phyloP scores from a whole-genome alignment of 169 alveolate genomes.

The Cryptosporidium sp. region DNA sequence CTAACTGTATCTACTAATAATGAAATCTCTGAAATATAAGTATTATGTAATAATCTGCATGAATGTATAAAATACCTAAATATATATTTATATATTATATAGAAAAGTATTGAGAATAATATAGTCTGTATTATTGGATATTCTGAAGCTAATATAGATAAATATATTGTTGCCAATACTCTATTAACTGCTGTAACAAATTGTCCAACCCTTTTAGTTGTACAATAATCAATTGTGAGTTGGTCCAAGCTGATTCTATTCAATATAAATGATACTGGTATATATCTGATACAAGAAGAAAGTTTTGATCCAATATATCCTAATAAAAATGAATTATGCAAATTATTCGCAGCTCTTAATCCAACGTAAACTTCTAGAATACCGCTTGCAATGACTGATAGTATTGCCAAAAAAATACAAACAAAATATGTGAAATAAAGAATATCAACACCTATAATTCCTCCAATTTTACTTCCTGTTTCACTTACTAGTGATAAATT shows the following conservation, averaged over 20 bases:
- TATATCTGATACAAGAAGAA: slow-evolving; percentile 49
- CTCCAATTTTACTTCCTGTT: neutral
- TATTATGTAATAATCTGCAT: slow-evolving; percentile 52
- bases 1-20: slow-evolving; percentile 55
- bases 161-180: slow-evolving; percentile 33
- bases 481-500: neutral
- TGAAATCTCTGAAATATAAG: slow-evolving; percentile 62
- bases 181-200: slow-evolving; percentile 58
- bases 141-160: slow-evolving; percentile 49
- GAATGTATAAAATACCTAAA: slow-evolving; percentile 63
- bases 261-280: slow-evolving; percentile 69
- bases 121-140: slow-evolving; percentile 14
- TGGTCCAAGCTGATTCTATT: slow-evolving; percentile 62
- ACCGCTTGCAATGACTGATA: slow-evolving; percentile 28
- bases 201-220: slow-evolving; percentile 69
- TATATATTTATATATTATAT: slow-evolving; percentile 15
- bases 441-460: neutral
- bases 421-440: slow-evolving; percentile 38
- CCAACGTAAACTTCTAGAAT: slow-evolving; percentile 53
- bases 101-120: slow-evolving; percentile 8
- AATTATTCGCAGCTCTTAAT: slow-evolving; percentile 58
- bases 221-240: slow-evolving; percentile 59
- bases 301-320: slow-evolving; percentile 68
- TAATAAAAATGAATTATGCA: slow-evolving; percentile 59
- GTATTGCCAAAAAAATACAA: slow-evolving; percentile 25